Evolutionary conservation across 352 stramenopile genomes (phyloP), one percentile per base, ranked within the genome.

Genomic region (Blastocystis hominis): DNA sequence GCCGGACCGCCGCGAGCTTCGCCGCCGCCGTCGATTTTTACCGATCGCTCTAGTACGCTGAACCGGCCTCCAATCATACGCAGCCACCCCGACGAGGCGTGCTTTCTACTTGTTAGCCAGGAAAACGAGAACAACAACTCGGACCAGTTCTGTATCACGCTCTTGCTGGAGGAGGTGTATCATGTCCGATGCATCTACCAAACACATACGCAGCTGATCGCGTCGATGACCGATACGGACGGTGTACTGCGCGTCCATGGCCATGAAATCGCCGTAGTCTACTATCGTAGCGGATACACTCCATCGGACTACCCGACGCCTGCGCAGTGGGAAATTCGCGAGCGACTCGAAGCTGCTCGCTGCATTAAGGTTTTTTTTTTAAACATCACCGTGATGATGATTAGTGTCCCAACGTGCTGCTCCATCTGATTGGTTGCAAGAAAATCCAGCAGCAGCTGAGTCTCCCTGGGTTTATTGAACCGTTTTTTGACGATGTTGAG

Each of bases 391-490:
- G 13, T 34, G 44, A n/a, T 55, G 20, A 10, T 36, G 38, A 64
- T 80, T 91, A 98, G 90, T 98, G 95, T 66, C 96, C 96, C 42
- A 94, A 92, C 55, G 93, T 98, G 56, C 92, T 94, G 54, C 98
- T 98, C 89, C 96, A 99, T 88, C 91, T 99, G 64, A 94, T 94
- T 3, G 96, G 96, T 66, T 97, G 95, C 24, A 98, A 98, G 91
- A 98, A 98, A 89, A 94, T 98, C 40, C 96, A 98, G 90, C 96
- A 98, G 89, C 94, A 94, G 84, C 91, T 98, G 47, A 94, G 94
- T 13, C 90, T 92, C 13, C 91, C 91, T 0, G 90, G 91, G 0
- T 91, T 93, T 2, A 86, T 98, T 70, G 94, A 97, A 88, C 91
- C 91, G 36, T 98, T 98, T 86, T 91, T 97, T 90, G 76, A 42